Evolutionary conservation across 257 asterid genomes (phyloP).

Genomic region (Capsicum chinense): DNA sequence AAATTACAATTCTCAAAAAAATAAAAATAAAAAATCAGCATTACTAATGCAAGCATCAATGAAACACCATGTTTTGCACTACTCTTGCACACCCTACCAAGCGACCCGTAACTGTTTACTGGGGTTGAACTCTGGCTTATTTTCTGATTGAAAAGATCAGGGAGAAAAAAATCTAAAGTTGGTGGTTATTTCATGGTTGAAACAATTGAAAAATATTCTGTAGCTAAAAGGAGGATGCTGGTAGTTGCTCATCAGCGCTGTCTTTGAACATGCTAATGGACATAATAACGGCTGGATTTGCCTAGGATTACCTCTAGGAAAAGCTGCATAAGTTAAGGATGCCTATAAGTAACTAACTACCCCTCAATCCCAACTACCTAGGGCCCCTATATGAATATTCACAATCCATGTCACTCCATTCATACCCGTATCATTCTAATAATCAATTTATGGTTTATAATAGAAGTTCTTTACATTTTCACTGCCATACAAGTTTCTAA

Average conservation of each 20-base stretch:
- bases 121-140: neutral
- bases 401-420: neutral
- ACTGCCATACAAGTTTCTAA: neutral
- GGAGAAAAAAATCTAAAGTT: neutral
- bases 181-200: neutral
- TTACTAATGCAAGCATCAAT: too few relatives aligned
- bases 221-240: neutral
- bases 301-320: slow-evolving; percentile 17
- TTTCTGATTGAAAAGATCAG: neutral
- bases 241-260: neutral
- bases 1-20: too few relatives aligned
- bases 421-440: neutral
- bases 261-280: neutral
- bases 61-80: too few relatives aligned
- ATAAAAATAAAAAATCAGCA: too few relatives aligned
- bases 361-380: neutral
- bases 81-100: too few relatives aligned
- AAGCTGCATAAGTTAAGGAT: neutral
- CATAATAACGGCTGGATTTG: neutral
- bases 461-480: neutral
- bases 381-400: neutral
- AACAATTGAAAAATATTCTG: neutral
- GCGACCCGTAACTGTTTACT: neutral
- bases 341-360: neutral
- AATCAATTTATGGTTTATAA: neutral